Conservation (phyloP, 345 rosid species). For the Cardamine occulta region DNA sequence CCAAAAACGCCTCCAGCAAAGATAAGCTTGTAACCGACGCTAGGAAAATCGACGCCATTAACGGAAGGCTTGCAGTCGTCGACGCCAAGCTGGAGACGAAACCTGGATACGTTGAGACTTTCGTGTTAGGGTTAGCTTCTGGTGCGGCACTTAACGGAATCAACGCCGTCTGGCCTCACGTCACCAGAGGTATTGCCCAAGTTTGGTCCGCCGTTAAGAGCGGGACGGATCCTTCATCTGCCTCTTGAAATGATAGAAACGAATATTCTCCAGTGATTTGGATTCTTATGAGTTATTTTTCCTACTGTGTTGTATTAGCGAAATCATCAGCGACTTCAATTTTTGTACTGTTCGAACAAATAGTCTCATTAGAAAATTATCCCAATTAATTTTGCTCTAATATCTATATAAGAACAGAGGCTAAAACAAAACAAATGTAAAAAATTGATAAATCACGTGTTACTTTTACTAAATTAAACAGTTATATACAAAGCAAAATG, state of each 20-base stretch:
- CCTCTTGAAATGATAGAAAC: constrained; percentile 28
- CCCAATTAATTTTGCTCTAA: background rate
- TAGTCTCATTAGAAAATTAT: background rate
- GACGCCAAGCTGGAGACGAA: constrained; percentile 86
- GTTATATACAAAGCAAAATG: background rate
- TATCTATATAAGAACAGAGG: background rate
- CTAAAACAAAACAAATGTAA: background rate
- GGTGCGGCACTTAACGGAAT: constrained; percentile 69
- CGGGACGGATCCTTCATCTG: constrained; percentile 55
- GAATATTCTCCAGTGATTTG: background rate
- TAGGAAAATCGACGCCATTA: constrained; percentile 66
- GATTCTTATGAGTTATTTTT: background rate
- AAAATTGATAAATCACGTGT: background rate
- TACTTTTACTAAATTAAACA: background rate
- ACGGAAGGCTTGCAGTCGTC: constrained; percentile 61
- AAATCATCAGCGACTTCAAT: constrained; percentile 1
- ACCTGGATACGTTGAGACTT: constrained; percentile 70
- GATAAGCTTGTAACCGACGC: constrained; percentile 54
- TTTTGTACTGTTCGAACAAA: background rate
- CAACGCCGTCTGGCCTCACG: constrained; percentile 57
- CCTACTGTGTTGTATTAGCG: background rate
- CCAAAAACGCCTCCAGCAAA: constrained; percentile 49
- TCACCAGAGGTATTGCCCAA: constrained; percentile 57
- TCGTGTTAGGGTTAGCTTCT: constrained; percentile 70
- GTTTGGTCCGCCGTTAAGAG: constrained; percentile 71